These are phyloP conservation scores for Fusarium sarcochroum DNA, from an alignment of 2,329 filamentous ascomycete genomes.

Conservation along the genomic window DNA sequence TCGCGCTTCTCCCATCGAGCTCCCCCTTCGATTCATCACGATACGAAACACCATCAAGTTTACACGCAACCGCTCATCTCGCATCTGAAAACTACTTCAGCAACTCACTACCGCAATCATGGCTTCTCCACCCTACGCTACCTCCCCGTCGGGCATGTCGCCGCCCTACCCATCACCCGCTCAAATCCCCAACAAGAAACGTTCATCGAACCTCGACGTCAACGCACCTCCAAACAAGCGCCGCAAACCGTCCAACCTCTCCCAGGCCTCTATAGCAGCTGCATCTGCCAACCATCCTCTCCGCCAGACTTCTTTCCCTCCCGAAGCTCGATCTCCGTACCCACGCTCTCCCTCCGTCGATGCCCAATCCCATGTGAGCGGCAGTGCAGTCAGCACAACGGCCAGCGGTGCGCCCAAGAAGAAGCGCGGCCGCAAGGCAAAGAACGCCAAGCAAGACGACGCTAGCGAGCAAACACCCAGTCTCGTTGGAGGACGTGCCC, in stretches of 20 bases:
- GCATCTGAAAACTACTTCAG: constrained; percentile 8
- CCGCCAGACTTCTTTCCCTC: constrained; percentile 85
- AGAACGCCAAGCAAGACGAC: constrained; percentile 64
- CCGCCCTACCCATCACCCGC: constrained; percentile 67
- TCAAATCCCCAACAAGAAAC: constrained; percentile 71
- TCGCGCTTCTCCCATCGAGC: neutral
- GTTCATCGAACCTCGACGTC: constrained; percentile 67
- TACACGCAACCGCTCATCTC: neutral
- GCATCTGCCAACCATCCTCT: constrained; percentile 72
- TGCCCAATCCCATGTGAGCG: constrained; percentile 70
- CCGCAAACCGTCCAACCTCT: constrained; percentile 78
- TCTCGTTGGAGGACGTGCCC: constrained; percentile 57
- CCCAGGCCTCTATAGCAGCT: constrained; percentile 66
- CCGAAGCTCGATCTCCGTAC: constrained; percentile 69
- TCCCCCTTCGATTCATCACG: neutral
- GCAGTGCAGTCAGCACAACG: constrained; percentile 67
- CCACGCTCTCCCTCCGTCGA: constrained; percentile 77
- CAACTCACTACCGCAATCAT: constrained; percentile 49
- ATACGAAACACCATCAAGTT: neutral
- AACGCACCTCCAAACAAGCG: constrained; percentile 70
- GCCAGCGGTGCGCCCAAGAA: constrained; percentile 63
- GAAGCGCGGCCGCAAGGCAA: constrained; percentile 74
- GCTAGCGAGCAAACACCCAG: constrained; percentile 61
- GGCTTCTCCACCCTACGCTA: constrained; percentile 69
- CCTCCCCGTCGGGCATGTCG: constrained; percentile 68